phyloP scores from a whole-genome alignment of 1,139 yeast genomes.

The Saccharomyces hybrid region DNA sequence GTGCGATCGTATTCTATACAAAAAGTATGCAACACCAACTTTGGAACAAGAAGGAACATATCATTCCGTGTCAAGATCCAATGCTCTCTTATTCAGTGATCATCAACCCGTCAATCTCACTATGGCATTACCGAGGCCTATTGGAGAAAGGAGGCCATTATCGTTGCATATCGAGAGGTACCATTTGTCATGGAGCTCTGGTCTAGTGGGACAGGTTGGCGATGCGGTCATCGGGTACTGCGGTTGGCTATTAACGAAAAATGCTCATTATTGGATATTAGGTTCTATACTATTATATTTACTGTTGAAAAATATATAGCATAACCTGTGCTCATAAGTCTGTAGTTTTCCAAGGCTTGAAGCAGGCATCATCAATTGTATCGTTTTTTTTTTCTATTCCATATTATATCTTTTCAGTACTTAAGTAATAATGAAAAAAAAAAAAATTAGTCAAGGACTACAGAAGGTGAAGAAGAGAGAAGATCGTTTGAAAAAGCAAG shows the following conservation, averaged over 20 bases:
- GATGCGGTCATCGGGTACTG: conserved; percentile 15
- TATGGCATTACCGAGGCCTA: conserved; percentile 16
- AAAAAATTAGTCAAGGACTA: neutral
- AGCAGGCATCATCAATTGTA: neutral
- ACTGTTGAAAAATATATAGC: neutral
- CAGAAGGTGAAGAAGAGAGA: neutral
- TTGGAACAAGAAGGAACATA: conserved; percentile 14
- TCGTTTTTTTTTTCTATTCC: neutral
- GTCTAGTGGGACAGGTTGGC: conserved; percentile 1
- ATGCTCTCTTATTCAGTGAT: conserved; percentile 28
- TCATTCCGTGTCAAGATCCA: conserved; percentile 19
- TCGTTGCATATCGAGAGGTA: neutral
- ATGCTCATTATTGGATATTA: conserved; percentile 9
- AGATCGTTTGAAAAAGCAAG: neutral
- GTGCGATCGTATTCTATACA: conserved; percentile 77
- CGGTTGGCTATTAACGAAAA: conserved; percentile 14
- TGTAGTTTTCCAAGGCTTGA: neutral
- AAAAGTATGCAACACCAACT: conserved; percentile 34
- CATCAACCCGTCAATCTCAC: conserved; percentile 33
- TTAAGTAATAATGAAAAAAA: neutral
- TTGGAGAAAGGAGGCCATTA: neutral
- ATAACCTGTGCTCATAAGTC: neutral
- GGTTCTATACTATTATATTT: conserved; percentile 3
- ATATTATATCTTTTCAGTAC: neutral
- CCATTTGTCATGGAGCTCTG: conserved; percentile 4